Conservation (phyloP, 108 stramenopile species). For the Aurantiochytrium sp. region DNA sequence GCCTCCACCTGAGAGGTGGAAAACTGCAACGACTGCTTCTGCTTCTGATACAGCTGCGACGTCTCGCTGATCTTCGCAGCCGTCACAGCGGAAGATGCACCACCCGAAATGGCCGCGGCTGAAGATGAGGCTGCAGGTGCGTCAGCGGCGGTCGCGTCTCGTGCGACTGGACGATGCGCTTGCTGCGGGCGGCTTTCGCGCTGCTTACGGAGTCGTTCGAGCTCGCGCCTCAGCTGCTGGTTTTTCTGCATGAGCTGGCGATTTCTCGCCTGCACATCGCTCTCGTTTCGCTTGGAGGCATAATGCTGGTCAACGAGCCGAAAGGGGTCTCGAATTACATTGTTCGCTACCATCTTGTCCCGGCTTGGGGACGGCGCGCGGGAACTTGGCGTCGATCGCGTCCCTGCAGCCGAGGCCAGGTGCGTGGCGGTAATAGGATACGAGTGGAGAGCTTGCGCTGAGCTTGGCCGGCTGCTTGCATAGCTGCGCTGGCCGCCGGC, state of each 20-base stretch:
- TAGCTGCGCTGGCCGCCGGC: too few relatives aligned
- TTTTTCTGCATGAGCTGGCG: slow-evolving; percentile 7
- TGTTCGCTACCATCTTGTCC: neutral
- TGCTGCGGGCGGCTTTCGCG: neutral
- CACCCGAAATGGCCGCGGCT: too few relatives aligned
- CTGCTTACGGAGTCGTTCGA: neutral
- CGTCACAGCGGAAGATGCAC: too few relatives aligned
- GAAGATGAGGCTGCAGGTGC: too few relatives aligned
- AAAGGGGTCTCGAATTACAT: neutral
- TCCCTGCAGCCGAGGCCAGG: too few relatives aligned
- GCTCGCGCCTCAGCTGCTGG: neutral
- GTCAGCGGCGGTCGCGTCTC: too few relatives aligned
- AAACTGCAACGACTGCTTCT: too few relatives aligned
- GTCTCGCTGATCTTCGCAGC: too few relatives aligned
- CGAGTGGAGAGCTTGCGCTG: neutral
- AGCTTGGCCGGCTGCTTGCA: neutral
- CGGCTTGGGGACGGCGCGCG: neutral
- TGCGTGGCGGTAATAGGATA: neutral
- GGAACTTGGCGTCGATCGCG: too few relatives aligned
- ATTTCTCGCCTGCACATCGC: neutral
- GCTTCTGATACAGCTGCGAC: too few relatives aligned
- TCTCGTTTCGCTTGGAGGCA: neutral
- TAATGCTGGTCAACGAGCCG: neutral
- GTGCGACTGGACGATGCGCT: too few relatives aligned
- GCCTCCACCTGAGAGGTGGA: too few relatives aligned